Conservation (phyloP, 768 basidiomycete species). For the Termitomyces sp. region DNA sequence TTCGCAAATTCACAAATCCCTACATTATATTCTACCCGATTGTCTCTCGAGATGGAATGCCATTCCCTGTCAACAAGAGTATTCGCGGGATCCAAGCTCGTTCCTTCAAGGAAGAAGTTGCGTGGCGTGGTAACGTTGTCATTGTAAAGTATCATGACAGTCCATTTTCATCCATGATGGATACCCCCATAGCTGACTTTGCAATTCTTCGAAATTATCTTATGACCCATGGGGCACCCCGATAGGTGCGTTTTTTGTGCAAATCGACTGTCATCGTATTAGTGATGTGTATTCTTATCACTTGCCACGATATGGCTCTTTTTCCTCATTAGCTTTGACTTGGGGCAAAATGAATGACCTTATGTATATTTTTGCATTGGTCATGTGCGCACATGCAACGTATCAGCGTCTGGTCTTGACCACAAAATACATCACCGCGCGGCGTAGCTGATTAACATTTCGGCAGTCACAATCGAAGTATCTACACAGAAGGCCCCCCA, state of each 20-base stretch:
- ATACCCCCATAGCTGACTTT: conserved; percentile 82
- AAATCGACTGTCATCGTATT: not conserved
- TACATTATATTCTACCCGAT: conserved; percentile 81
- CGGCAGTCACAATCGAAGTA: too few species aligned
- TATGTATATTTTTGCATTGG: too few species aligned
- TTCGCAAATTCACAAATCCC: conserved; percentile 70
- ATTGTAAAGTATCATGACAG: conserved; percentile 65
- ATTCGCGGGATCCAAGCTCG: conserved; percentile 72
- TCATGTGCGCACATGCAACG: too few species aligned
- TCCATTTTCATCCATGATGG: conserved; percentile 57
- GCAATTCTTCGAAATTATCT: conserved; percentile 80
- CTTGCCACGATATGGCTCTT: not conserved
- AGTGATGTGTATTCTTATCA: not conserved
- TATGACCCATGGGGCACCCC: conserved; percentile 58
- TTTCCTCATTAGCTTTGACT: not conserved
- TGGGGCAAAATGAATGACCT: not conserved
- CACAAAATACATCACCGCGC: too few species aligned
- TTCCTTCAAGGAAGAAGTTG: conserved; percentile 54
- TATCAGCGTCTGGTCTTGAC: too few species aligned
- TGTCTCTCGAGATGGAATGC: conserved; percentile 75
- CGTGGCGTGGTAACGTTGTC: conserved; percentile 81
- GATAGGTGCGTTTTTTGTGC: conserved; percentile 25
- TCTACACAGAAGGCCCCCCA: too few species aligned
- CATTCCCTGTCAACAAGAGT: conserved; percentile 77
- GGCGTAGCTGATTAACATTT: too few species aligned